These are phyloP conservation scores for Talaromyces proteolyticus DNA, from an alignment of 495 filamentous ascomycete species.

Conservation along the genomic window DNA sequence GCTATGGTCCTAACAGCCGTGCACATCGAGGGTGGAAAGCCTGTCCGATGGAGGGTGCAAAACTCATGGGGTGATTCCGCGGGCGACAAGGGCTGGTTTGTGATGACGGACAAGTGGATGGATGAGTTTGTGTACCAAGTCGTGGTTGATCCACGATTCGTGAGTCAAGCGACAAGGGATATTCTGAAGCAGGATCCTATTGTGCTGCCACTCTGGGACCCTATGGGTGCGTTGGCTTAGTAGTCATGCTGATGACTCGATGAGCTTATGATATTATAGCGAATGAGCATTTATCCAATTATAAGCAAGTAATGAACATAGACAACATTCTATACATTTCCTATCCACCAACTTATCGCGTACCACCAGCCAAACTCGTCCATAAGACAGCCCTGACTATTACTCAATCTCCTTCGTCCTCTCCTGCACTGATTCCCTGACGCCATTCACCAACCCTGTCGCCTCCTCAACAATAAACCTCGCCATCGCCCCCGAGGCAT, in stretches of 20 bases:
- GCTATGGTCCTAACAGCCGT: conserved; percentile 88
- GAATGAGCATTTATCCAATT: too few relatives aligned
- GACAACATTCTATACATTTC: too few relatives aligned
- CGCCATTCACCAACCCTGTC: background rate
- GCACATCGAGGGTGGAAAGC: conserved; percentile 59
- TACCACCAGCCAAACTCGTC: background rate
- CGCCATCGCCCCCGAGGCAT: background rate
- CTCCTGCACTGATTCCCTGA: background rate
- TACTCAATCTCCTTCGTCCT: background rate
- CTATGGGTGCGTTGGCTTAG: conserved; percentile 76
- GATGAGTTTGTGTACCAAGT: conserved; percentile 83
- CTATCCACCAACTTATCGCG: too few relatives aligned
- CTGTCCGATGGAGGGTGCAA: conserved; percentile 77
- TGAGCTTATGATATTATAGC: background rate
- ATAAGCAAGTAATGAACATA: too few relatives aligned
- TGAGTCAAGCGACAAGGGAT: conserved; percentile 58
- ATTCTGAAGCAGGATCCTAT: conserved; percentile 63
- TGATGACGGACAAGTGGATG: conserved; percentile 86
- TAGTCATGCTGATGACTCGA: background rate
- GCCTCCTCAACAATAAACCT: background rate
- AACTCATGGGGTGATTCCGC: conserved; percentile 69
- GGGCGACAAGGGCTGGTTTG: conserved; percentile 74
- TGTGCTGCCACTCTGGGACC: conserved; percentile 78
- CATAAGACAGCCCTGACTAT: background rate
- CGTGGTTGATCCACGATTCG: conserved; percentile 70